Conservation (phyloP, 192 early-diverging fungal genomes). For the Backusella tarrabulga region DNA sequence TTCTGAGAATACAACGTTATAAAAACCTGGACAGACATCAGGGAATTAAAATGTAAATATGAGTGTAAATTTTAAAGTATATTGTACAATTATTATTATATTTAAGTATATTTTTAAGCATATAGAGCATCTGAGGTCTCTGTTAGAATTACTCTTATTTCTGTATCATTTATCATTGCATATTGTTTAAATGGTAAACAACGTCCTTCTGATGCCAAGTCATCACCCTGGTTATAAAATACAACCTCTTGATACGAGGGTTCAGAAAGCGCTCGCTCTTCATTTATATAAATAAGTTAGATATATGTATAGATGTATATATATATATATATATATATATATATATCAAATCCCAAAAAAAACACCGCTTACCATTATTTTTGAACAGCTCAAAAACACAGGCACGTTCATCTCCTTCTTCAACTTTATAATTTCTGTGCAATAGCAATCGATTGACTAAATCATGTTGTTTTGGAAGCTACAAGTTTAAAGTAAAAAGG, state of each 20-base stretch:
- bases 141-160: constrained; percentile 47
- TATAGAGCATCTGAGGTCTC: constrained; percentile 31
- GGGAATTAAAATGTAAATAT: neutral
- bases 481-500: constrained; percentile 2
- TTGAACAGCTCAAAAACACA: constrained; percentile 56
- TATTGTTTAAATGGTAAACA: constrained; percentile 44
- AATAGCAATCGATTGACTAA: constrained; percentile 55
- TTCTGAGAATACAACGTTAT: neutral
- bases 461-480: constrained; percentile 61
- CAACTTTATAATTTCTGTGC: constrained; percentile 35
- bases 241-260: constrained; percentile 60
- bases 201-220: constrained; percentile 4
- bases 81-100: neutral
- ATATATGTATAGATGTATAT: neutral
- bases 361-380: constrained; percentile 41
- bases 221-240: constrained; percentile 31
- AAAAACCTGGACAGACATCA: neutral
- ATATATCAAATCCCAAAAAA: neutral
- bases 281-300: constrained; percentile 15
- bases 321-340: neutral
- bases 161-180: constrained; percentile 45
- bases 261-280: constrained; percentile 43
- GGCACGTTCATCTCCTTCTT: constrained; percentile 53
- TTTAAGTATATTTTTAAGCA: constrained; percentile 9
- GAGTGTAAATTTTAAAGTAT: neutral